Base-by-base conservation (phyloP, 2,329 filamentous ascomycete genomes). In the Colletotrichum spinosum region DNA sequence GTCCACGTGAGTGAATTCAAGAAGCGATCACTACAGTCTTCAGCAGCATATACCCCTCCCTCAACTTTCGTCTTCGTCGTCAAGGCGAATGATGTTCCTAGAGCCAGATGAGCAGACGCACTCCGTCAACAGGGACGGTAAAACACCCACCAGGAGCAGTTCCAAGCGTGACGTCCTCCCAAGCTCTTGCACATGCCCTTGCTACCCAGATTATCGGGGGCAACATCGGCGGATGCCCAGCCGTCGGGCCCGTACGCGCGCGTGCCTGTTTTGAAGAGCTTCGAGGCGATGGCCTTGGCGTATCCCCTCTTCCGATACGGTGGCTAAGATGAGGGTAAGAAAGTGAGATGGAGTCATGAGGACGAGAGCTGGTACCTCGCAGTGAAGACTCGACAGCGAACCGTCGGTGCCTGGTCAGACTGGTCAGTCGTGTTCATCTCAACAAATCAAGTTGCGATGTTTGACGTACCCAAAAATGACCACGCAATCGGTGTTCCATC, bases 171-270 rank as follows among this genome's bases (percentile, higher is more conserved):
- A 67, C 77, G 82, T 0, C 88, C 90, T 2, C 87, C 85, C 48
- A 92, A 72, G 62, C 88, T 87, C 72, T 77, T 84, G 69, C 88
- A 91, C 41, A 92, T 85, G 0, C 79, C 84, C 53, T 86, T 83
- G 71, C 90, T 92, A 45, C 84, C 83, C 2, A 73, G 63, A 69
- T 93, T 93, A 1, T 83, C 82, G 0, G 82, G 77, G 3, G 86
- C 83, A 0, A 93, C 90, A 74, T 92, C 89, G 2, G 89, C 89
- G 65, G 87, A 83, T 34, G 82, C 84, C 79, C 84, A 87, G 7
- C 80, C 83, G 42, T 86, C 85, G 0, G 79, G 70, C 1, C 79
- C 79, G 41, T 81, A 86, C 0, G 78, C 75, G 3, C 69, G 69
- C 39, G 84, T 77, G 51, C 83, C 79, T 44, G 88, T 82, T 4